Percentiles rank a stretch among this genome's conserved stretches.
Conservation (phyloP, 352 stramenopile genomes). For the Globisporangium splendens region DNA sequence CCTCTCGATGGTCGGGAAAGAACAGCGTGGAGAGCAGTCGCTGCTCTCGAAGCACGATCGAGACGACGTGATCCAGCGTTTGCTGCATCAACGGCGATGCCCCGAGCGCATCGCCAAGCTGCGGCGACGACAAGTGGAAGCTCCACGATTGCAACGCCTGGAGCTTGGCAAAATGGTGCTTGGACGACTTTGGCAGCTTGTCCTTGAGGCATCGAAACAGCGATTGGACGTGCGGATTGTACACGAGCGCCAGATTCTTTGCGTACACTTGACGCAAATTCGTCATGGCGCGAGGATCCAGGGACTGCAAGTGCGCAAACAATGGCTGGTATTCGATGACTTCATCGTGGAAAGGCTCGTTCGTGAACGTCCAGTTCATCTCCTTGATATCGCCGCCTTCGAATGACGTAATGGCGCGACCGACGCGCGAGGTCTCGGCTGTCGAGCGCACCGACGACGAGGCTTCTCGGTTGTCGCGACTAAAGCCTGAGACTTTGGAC, state of each 20-base stretch:
- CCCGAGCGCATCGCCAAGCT: constrained; percentile 44
- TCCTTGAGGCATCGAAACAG: constrained; percentile 60
- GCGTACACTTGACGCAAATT: constrained; percentile 46
- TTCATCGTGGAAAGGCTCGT: constrained; percentile 46
- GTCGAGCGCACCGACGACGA: constrained; percentile 21
- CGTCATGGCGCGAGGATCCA: constrained; percentile 32
- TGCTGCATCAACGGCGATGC: constrained; percentile 63
- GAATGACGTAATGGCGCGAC: constrained; percentile 35
- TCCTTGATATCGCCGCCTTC: constrained; percentile 29
- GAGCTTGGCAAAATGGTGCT: constrained; percentile 52
- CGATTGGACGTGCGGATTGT: constrained; percentile 48
- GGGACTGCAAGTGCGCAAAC: constrained; percentile 32
- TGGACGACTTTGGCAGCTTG: constrained; percentile 45
- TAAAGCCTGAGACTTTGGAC: constrained; percentile 6
- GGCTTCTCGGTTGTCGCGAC: constrained; percentile 26
- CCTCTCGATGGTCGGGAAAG: constrained; percentile 29
- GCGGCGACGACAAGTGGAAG: constrained; percentile 59
- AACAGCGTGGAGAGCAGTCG: constrained; percentile 38
- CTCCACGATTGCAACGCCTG: constrained; percentile 65
- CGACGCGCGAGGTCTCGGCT: constrained; percentile 24
- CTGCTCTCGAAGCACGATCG: constrained; percentile 52
- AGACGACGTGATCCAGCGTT: constrained; percentile 61
- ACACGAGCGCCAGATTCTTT: constrained; percentile 47
- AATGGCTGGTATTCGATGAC: constrained; percentile 46
- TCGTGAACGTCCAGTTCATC: constrained; percentile 67